Evolutionary conservation across 495 filamentous ascomycete species (phyloP), one percentile per base, ranked within the genome.

Genomic region (Penicillium longicatenatum): DNA sequence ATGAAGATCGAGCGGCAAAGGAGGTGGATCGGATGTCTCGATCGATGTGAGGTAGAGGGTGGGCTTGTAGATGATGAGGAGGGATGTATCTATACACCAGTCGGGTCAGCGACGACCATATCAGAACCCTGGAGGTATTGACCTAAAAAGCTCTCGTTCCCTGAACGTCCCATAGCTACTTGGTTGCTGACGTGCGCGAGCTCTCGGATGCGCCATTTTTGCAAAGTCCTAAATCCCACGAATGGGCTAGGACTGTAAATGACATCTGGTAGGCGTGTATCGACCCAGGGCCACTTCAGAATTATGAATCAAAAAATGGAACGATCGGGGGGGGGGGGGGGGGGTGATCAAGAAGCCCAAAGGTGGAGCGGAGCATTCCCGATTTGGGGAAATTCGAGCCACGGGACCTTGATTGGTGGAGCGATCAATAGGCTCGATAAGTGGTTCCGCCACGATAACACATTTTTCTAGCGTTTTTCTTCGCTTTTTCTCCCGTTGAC

Each of bases 101-200:
- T 14, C 37, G 17, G 26, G 30, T 64, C 55, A 61, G 62, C 35
- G 7, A 55, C 14, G 37, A 39, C 6, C 37, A 17, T n/a, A 7
- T 17, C 3, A 7, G 6, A 42, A 16, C n/a, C 26, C 41, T 20
- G 22, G 6, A 54, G 51, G 24, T 56, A 70, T 26, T 26, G 1
- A 26, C 67, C 62, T 65, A 53, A 65, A 63, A 35, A 65, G 67
- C 55, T 70, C 67, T 20, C 67, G 67, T 41, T 70, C 64, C 45
- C 50, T 46, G 9, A 49, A 54, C 12, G 48, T 59, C 20, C 52
- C 42, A 48, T 53, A 60, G 35, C 35, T 50, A 35, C 31, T 20
- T 12, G 44, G 52, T 4, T 52, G 50, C 50, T 53, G 48, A 21
- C 22, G 37, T 39, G 52, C 39, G 12, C 17, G 22, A n/a, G 42